Evolutionary conservation across 306 rosid genomes (phyloP), one percentile per base, ranked within the genome.

Genomic region (Clitoria ternatea): DNA sequence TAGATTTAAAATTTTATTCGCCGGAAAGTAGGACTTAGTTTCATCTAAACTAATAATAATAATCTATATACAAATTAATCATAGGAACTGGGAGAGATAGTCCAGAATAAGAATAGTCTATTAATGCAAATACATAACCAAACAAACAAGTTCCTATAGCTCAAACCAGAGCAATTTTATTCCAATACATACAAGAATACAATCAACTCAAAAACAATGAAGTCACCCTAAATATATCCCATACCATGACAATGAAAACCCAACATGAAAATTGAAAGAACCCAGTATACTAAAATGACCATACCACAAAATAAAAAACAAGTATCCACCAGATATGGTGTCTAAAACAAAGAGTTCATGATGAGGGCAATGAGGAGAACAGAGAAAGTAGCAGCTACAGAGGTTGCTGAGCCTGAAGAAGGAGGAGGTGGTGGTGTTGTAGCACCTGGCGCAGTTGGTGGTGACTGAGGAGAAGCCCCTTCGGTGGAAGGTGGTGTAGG

Each of bases 371-470:
- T 1, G 12, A 79, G 22, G 35, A 67, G 29, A 67, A 69, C 7
- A 47, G 80, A 42, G 49, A 30, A 56, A 39, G 80, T 9, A 9
- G 82, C 70, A 4, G 52, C 37, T 0, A 69, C 9, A 35, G 77
- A 40, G 7, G 74, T 15, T 15, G 85, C 82, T 3, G 77, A 61
- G 70, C 78, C 52, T 0, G 61, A 40, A 11, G 71, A 48, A 14
- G 77, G 77, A 12, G 77, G 62, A 32, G 77, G 39, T 0, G 77
- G 62, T 20, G 77, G 39, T 0, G 69, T 8, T 3, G 63, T 56
- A n/a, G 66, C 57, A 2, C 61, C 77, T 0, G 77, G 66, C 24
- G 14, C 33, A 3, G 67, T 5, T 0, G 84, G 50, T 1, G 61
- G 18, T 1, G 77, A 72, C 0, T 65, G 69, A 2, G 84, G 36